These are phyloP conservation scores for Epichloe aotearoae DNA, from an alignment of 2,329 filamentous ascomycete species.

Conservation along the genomic window DNA sequence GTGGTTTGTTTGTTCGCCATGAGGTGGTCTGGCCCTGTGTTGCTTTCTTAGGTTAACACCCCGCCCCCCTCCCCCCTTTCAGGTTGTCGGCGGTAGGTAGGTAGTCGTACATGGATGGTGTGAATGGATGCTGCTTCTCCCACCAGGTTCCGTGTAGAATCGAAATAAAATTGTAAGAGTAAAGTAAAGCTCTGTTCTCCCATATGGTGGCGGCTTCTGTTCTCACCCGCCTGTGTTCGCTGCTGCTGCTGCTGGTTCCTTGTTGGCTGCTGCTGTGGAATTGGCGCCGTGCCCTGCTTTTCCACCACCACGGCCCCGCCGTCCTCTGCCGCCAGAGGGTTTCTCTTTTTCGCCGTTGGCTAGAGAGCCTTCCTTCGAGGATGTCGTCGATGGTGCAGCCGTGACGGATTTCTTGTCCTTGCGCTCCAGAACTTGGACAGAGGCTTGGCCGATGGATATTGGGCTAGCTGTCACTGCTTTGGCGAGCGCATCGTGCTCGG, in stretches of 20 bases:
- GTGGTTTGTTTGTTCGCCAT: background rate
- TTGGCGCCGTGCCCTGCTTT: constrained; percentile 7
- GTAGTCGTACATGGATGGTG: background rate
- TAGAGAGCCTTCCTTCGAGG: constrained; percentile 2
- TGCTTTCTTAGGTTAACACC: background rate
- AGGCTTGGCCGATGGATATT: constrained; percentile 68
- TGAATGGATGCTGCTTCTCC: background rate
- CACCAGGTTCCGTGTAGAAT: constrained; percentile 2
- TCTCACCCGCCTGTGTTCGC: constrained; percentile 8
- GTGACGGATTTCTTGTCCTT: constrained; percentile 43
- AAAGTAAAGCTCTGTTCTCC: background rate
- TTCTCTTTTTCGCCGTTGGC: constrained; percentile 13
- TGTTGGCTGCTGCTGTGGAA: constrained; percentile 1
- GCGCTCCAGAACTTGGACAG: constrained; percentile 75
- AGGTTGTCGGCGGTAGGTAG: too few species aligned
- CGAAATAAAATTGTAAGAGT: background rate
- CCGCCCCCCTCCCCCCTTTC: too few species aligned
- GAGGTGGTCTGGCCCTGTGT: background rate
- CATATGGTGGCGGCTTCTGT: background rate
- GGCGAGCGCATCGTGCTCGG: constrained; percentile 54
- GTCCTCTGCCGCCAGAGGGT: constrained; percentile 15
- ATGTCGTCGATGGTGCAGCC: constrained; percentile 7
- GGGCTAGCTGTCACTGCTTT: constrained; percentile 75
- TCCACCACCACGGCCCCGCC: constrained; percentile 19
- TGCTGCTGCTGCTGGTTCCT: background rate